Evolutionary conservation across 2,329 filamentous ascomycete species (phyloP).

Genomic region (Cladosporium sphaerospermum): DNA sequence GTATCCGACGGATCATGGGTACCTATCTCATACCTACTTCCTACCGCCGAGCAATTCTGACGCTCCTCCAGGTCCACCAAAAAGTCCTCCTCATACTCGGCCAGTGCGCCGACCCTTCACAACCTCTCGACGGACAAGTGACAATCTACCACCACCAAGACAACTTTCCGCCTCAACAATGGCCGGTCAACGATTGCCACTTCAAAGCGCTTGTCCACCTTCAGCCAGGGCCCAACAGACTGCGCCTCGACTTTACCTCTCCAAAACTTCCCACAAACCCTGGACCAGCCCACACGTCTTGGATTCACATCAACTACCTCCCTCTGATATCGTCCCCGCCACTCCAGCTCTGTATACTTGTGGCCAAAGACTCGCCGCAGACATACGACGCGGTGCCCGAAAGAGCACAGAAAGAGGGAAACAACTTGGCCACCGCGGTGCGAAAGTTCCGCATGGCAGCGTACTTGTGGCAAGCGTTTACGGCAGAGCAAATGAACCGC

Average conservation of each 20-base stretch:
- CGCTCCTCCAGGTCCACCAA: slow-evolving; percentile 66
- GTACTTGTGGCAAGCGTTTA: slow-evolving; percentile 96
- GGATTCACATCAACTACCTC: slow-evolving; percentile 79
- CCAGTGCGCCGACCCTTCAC: slow-evolving; percentile 67
- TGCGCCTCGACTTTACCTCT: slow-evolving; percentile 79
- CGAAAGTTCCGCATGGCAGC: slow-evolving; percentile 91
- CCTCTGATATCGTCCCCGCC: slow-evolving; percentile 73
- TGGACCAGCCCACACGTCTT: slow-evolving; percentile 68
- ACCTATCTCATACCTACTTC: slow-evolving; percentile 22
- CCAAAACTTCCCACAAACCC: slow-evolving; percentile 69
- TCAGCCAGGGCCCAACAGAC: slow-evolving; percentile 80
- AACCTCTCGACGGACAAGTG: slow-evolving; percentile 69
- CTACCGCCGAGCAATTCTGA: slow-evolving; percentile 10
- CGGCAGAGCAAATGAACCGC: slow-evolving; percentile 90
- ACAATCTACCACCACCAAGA: slow-evolving; percentile 79
- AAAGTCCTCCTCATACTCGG: slow-evolving; percentile 80
- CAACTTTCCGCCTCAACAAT: slow-evolving; percentile 71
- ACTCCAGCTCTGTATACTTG: slow-evolving; percentile 78
- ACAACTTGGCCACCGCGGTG: slow-evolving; percentile 71
- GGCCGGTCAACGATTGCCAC: slow-evolving; percentile 82
- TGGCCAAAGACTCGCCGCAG: slow-evolving; percentile 80
- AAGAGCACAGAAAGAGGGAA: slow-evolving; percentile 70
- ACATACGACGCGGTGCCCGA: slow-evolving; percentile 79
- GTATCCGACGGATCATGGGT: slow-evolving; percentile 81
- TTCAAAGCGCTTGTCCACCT: slow-evolving; percentile 91